Conservation (phyloP, 495 filamentous ascomycete species). For the Penicillium taxi region DNA sequence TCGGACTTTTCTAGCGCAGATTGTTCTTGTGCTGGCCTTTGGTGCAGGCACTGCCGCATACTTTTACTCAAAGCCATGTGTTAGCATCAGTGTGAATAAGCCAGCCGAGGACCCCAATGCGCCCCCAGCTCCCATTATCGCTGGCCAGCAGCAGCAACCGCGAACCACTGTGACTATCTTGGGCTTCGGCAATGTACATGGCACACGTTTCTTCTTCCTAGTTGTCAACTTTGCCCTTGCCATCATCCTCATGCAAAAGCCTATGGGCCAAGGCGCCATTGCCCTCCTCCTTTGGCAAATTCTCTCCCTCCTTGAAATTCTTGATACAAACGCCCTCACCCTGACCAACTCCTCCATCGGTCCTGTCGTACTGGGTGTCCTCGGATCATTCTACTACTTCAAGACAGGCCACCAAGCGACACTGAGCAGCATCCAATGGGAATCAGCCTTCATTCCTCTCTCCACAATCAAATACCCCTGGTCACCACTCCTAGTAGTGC, state of each 20-base stretch:
- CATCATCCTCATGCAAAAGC: constrained; percentile 78
- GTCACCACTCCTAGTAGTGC: constrained; percentile 68
- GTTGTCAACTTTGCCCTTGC: constrained; percentile 67
- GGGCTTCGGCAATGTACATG: constrained; percentile 87
- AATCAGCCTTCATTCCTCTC: constrained; percentile 88
- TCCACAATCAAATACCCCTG: constrained; percentile 79
- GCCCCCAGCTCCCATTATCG: constrained; percentile 28
- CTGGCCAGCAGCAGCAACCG: constrained; percentile 19
- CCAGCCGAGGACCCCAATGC: constrained; percentile 21
- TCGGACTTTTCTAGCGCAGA: constrained; percentile 67
- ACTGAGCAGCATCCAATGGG: constrained; percentile 88
- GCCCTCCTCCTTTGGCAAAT: constrained; percentile 76
- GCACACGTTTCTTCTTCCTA: constrained; percentile 82
- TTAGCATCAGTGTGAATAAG: constrained; percentile 47
- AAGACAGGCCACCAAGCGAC: constrained; percentile 95
- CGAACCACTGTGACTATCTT: constrained; percentile 65
- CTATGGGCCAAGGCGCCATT: constrained; percentile 83
- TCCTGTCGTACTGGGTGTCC: constrained; percentile 71
- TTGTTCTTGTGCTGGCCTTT: constrained; percentile 61
- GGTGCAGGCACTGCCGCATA: constrained; percentile 63
- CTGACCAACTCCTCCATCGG: constrained; percentile 61
- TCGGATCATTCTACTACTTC: constrained; percentile 93
- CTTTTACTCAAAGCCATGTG: constrained; percentile 65
- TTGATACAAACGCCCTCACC: constrained; percentile 66
- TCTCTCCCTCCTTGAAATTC: constrained; percentile 76